Conservation (phyloP, 768 basidiomycete genomes). For the Pleurotus salmoneostramineus region DNA sequence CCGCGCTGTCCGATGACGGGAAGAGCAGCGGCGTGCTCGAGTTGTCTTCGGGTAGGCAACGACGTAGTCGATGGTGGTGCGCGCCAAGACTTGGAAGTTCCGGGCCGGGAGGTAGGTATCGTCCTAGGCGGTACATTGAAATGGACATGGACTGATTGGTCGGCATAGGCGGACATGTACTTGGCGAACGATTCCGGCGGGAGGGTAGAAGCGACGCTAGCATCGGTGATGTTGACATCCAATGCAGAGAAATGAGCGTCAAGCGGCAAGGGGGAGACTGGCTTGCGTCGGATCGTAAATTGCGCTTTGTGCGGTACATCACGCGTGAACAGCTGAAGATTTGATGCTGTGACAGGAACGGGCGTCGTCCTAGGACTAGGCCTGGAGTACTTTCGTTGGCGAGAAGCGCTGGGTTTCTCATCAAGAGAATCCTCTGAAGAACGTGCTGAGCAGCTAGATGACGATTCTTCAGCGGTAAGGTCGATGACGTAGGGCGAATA, state of each 20-base stretch:
- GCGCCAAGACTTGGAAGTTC: not conserved
- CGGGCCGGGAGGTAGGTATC: not conserved
- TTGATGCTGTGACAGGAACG: not conserved
- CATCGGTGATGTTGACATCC: not conserved
- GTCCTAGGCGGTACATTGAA: not conserved
- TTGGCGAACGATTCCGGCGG: constrained; percentile 4
- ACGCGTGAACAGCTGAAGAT: not conserved
- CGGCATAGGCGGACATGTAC: constrained; percentile 1
- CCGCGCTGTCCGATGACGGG: constrained; percentile 54
- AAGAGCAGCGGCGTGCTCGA: constrained; percentile 35
- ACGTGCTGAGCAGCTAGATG: not conserved
- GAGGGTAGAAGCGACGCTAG: not conserved
- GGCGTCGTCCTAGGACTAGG: not conserved
- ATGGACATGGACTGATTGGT: constrained; percentile 5
- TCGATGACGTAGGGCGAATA: constrained; percentile 3
- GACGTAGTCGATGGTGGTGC: not conserved
- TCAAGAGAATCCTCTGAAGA: not conserved
- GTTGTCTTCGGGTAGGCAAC: constrained; percentile 8
- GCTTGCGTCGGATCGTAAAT: not conserved
- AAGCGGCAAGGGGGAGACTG: not conserved
- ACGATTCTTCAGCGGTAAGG: not conserved
- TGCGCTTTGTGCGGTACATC: constrained; percentile 1
- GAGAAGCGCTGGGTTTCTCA: not conserved
- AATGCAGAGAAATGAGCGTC: not conserved
- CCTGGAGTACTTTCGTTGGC: not conserved